These are phyloP conservation scores for Wolfiporia cocos DNA, from an alignment of 1,284 basidiomycete genomes.

Conservation along the genomic window DNA sequence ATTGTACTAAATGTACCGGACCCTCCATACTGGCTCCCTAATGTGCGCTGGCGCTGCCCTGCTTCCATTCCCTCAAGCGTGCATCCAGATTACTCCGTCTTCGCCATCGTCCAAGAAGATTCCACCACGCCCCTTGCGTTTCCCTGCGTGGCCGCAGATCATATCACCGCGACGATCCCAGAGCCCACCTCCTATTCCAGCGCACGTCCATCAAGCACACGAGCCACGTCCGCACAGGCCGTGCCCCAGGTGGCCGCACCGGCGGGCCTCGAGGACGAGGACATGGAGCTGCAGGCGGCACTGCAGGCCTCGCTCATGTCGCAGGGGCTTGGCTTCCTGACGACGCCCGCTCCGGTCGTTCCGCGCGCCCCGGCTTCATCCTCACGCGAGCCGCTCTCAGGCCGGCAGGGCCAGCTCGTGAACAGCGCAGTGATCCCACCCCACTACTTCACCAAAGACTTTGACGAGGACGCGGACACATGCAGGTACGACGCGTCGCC, in stretches of 20 bases:
- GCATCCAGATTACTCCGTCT: constrained; percentile 81
- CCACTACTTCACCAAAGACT: constrained; percentile 5
- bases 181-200: constrained; percentile 35
- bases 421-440: too few species aligned
- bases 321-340: constrained; percentile 3
- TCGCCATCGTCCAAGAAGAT: constrained; percentile 62
- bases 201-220: constrained; percentile 9
- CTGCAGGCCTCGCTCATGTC: constrained; percentile 70
- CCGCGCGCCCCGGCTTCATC: background rate
- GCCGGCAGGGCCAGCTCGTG: too few species aligned
- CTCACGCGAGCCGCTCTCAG: background rate
- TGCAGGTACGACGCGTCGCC: constrained; percentile 9
- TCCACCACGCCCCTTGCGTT: constrained; percentile 41
- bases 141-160: constrained; percentile 60
- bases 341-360: background rate
- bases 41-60: too few species aligned
- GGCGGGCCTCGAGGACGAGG: constrained; percentile 70
- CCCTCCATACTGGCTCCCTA: too few species aligned
- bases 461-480: background rate
- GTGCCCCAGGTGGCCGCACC: constrained; percentile 16
- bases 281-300: constrained; percentile 81
- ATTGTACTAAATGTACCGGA: too few species aligned
- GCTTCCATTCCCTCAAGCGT: too few species aligned
- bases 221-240: constrained; percentile 1
- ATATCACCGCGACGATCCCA: constrained; percentile 52